Conservation (phyloP, 495 filamentous ascomycete species). For the Penicillium steckii region DNA sequence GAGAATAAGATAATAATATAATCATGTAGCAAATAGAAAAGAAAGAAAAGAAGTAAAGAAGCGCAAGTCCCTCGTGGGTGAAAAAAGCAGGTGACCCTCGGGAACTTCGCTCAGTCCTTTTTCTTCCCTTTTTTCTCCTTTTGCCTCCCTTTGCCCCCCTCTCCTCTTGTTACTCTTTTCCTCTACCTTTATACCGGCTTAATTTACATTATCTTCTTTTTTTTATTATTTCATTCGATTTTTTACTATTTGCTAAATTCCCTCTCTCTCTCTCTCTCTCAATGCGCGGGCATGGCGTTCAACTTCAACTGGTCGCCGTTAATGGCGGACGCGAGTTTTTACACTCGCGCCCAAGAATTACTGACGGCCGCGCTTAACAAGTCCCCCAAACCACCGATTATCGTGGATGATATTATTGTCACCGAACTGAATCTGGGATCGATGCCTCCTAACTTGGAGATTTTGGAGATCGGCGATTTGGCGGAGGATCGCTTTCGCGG, state of each 20-base stretch:
- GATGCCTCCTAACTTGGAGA: conserved; percentile 90
- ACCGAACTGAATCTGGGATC: conserved; percentile 95
- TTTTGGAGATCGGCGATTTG: conserved; percentile 93
- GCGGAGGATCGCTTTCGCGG: conserved; percentile 96
- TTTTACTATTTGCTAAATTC: conserved; percentile 2
- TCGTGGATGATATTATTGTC: conserved; percentile 98
- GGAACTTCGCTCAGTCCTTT: conserved; percentile 11
- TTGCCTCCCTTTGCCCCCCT: conserved; percentile 5
- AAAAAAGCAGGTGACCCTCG: conserved; percentile 7
- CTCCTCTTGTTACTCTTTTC: conserved; percentile 3
- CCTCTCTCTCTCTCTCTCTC: conserved; percentile 17
- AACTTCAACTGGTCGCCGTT: conserved; percentile 99
- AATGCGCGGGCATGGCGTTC: conserved; percentile 78
- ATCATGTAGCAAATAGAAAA: neutral
- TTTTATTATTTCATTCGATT: neutral
- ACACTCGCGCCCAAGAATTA: conserved; percentile 87
- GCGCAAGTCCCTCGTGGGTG: too few species aligned
- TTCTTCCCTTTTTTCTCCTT: conserved; percentile 10
- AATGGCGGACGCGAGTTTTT: conserved; percentile 87
- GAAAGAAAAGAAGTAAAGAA: neutral
- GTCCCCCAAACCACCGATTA: conserved; percentile 96
- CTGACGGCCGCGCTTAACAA: conserved; percentile 96
- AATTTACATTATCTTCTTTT: too few species aligned
- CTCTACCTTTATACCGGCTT: too few species aligned
- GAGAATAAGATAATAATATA: neutral